A percentile compares a stretch with the other conserved stretches of the same genome.
phyloP scores from a whole-genome alignment of 1,284 basidiomycete species.

The Puccinia triticina region DNA sequence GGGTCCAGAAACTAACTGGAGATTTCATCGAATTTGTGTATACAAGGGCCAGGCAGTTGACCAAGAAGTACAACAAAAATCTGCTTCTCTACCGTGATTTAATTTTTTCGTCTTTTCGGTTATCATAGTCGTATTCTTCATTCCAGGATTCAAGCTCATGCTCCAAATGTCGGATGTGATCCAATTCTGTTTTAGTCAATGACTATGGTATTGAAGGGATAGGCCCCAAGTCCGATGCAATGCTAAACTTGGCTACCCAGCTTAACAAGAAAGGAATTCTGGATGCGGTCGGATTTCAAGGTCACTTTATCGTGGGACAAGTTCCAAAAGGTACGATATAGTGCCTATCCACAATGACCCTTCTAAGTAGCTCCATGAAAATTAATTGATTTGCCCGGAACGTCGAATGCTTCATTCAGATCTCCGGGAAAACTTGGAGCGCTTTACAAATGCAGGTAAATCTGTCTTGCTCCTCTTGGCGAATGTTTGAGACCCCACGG shows the following conservation, averaged over 20 bases:
- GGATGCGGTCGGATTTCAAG: slow-evolving; percentile 25
- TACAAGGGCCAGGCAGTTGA: background rate
- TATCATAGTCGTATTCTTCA: background rate
- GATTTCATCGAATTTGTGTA: background rate
- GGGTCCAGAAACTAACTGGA: background rate
- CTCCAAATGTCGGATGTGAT: background rate
- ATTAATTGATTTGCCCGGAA: background rate
- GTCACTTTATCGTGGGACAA: slow-evolving; percentile 18
- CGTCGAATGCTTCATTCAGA: background rate
- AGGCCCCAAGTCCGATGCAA: slow-evolving; percentile 4
- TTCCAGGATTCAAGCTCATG: background rate
- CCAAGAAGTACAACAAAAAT: background rate
- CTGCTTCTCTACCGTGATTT: background rate
- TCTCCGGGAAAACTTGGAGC: slow-evolving; percentile 11
- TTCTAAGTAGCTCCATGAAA: background rate
- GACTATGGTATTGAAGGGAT: slow-evolving; percentile 10
- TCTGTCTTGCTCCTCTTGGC: background rate
- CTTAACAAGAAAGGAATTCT: slow-evolving; percentile 16
- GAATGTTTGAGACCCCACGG: no score
- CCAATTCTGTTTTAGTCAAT: slow-evolving; percentile 9
- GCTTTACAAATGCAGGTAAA: slow-evolving; percentile 14
- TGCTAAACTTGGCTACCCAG: background rate
- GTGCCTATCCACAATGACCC: no score
- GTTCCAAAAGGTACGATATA: slow-evolving; percentile 17
- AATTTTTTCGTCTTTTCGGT: background rate